Evolutionary conservation across 345 rosid species (phyloP).

Genomic region (Cochlearia excelsa): DNA sequence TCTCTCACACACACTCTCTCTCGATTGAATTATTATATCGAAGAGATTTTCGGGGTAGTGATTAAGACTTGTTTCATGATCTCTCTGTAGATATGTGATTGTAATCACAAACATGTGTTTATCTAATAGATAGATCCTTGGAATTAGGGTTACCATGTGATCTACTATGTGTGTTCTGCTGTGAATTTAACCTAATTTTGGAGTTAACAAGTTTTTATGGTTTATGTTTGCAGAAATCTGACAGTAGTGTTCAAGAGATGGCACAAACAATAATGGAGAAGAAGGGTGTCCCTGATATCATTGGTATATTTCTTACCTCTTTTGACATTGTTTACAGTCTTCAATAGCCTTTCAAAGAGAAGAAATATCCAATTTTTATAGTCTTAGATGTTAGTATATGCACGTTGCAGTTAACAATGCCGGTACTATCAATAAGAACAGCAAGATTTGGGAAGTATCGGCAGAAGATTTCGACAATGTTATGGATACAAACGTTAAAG

Average conservation of each 20-base stretch:
- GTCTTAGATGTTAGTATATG: conserved; percentile 16
- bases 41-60: too few relatives aligned
- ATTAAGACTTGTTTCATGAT: too few relatives aligned
- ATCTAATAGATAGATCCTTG: too few relatives aligned
- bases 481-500: conserved; percentile 86
- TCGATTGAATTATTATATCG: not conserved
- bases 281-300: conserved; percentile 83
- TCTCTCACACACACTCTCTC: not conserved
- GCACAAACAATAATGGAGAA: conserved; percentile 71
- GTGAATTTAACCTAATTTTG: not conserved
- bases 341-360: not conserved
- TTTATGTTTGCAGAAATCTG: conserved; percentile 50
- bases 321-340: not conserved
- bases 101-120: too few relatives aligned
- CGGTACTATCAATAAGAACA: conserved; percentile 84
- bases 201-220: not conserved
- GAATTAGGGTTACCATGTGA: not conserved
- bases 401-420: conserved; percentile 75
- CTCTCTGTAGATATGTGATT: too few relatives aligned
- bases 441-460: conserved; percentile 92
- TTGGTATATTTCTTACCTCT: conserved; percentile 43
- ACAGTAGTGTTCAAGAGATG: conserved; percentile 70
- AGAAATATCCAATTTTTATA: not conserved
- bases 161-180: conserved; percentile 1
- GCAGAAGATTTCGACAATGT: conserved; percentile 84